Evolutionary conservation across 1,284 basidiomycete species (phyloP).

Genomic region (Mycena sp.): DNA sequence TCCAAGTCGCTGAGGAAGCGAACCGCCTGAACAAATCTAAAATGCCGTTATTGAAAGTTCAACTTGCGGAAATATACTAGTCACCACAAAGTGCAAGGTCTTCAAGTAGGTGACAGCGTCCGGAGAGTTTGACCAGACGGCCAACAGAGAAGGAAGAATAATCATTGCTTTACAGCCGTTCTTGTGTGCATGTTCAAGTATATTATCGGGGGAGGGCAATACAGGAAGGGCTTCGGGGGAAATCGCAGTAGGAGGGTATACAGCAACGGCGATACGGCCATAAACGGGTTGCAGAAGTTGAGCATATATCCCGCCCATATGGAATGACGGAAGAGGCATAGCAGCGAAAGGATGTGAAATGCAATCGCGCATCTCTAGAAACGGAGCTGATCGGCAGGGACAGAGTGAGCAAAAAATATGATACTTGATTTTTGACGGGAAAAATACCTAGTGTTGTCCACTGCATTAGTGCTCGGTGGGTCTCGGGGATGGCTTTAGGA

Average conservation of each 20-base stretch:
- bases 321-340: constrained; percentile 20
- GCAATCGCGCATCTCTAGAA: neutral
- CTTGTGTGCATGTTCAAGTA: constrained; percentile 21
- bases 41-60: neutral
- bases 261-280: constrained; percentile 5
- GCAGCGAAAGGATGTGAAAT: neutral
- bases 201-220: constrained; percentile 28
- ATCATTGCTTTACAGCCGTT: constrained; percentile 19
- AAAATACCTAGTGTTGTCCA: too few relatives aligned
- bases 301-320: neutral
- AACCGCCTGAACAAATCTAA: constrained; percentile 12
- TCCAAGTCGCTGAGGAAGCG: constrained; percentile 8
- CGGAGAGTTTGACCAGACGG: constrained; percentile 26
- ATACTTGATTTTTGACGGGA: neutral
- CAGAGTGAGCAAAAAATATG: neutral
- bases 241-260: constrained; percentile 24
- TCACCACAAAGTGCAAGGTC: constrained; percentile 34
- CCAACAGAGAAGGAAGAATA: constrained; percentile 23
- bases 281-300: constrained; percentile 24
- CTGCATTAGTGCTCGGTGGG: constrained; percentile 20
- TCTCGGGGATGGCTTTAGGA: too few relatives aligned
- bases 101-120: constrained; percentile 35
- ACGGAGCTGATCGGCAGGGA: neutral
- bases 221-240: constrained; percentile 5
- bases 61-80: neutral